Evolutionary conservation across 2,329 filamentous ascomycete genomes (phyloP), one percentile per base, ranked within the genome.

Genomic region (Penicillium corylophilum): DNA sequence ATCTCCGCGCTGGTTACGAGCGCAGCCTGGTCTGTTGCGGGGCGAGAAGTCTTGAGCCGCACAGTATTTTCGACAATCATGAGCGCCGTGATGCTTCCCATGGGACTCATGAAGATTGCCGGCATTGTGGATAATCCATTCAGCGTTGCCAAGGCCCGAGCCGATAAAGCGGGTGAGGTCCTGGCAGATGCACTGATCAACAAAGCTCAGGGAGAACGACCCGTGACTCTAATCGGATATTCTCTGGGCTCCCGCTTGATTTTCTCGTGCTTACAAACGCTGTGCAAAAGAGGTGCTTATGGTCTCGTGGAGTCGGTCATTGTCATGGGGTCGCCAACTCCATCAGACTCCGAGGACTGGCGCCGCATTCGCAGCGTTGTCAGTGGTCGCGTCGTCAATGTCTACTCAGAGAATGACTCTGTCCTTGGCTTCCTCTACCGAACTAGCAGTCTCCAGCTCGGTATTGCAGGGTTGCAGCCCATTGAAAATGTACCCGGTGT

Each of bases 341-440:
- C 92, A 0, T 89, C 87, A 0, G 82, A 87, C 40, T 72, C 82
- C 0, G 79, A 79, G 1, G 84, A 90, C 60, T 96, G 92, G 92
- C 81, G 86, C 40, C 78, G 83, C 33, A 83, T 95, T 59, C 83
- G 90, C 26, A 84, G 82, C 40, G 89, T 93, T 0, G 90, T 95
- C 0, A 83, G 86, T 1, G 91, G 92, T 2, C 82, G 88, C 51
- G 79, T 96, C 7, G 87, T 95, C 62, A 96, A 96, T 62, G 90
- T 93, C 8, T 96, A 87, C 72, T 93, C 89, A 1, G 84, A 87
- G 46, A 92, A 94, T 54, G 92, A 96, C 71, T 89, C 90, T 64
- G 85, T 96, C 28, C 83, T 96, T 1, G 91, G 85, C 1, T 93
- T 96, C 67, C 77, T 96, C 16, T 96, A 96, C 69, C 85, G 92